These are phyloP conservation scores for Coniferiporia sulphurascens DNA, from an alignment of 1,284 basidiomycete genomes.

Conservation along the genomic window DNA sequence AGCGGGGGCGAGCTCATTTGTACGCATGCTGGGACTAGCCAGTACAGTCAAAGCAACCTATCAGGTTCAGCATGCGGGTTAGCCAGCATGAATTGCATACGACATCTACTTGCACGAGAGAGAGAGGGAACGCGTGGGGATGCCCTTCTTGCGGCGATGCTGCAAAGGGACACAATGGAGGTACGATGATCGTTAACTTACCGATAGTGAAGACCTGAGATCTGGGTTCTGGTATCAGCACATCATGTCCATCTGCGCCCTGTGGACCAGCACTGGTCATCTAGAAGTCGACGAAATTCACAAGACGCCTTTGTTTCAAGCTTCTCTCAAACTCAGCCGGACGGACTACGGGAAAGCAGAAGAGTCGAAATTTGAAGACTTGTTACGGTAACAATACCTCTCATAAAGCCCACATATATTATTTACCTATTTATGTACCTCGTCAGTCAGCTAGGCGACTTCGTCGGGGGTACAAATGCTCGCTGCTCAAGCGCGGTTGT, in stretches of 20 bases:
- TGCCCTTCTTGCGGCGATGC: constrained; percentile 33
- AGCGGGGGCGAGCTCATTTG: constrained; percentile 2
- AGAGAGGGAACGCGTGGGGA: constrained; percentile 28
- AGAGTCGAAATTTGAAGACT: constrained; percentile 34
- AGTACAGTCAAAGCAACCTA: constrained; percentile 37
- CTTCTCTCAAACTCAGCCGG: constrained; percentile 34
- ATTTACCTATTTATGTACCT: background rate
- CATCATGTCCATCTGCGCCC: constrained; percentile 45
- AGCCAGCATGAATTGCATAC: constrained; percentile 56
- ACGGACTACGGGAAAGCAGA: constrained; percentile 38
- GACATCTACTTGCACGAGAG: constrained; percentile 39
- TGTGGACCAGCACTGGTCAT: constrained; percentile 49
- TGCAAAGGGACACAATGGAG: constrained; percentile 36
- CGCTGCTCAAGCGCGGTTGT: constrained; percentile 35
- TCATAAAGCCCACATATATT: background rate
- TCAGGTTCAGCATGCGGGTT: constrained; percentile 51
- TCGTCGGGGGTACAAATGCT: background rate
- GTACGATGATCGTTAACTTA: constrained; percentile 26
- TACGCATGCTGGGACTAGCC: constrained; percentile 28
- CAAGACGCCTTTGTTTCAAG: constrained; percentile 31
- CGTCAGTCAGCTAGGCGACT: constrained; percentile 30
- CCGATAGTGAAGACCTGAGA: background rate
- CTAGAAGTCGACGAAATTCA: constrained; percentile 48
- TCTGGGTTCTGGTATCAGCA: constrained; percentile 33
- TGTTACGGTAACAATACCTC: constrained; percentile 38